These are phyloP conservation scores for Papilionanthe hybrid DNA, from an alignment of 116 monocot genomes.

Conservation along the genomic window DNA sequence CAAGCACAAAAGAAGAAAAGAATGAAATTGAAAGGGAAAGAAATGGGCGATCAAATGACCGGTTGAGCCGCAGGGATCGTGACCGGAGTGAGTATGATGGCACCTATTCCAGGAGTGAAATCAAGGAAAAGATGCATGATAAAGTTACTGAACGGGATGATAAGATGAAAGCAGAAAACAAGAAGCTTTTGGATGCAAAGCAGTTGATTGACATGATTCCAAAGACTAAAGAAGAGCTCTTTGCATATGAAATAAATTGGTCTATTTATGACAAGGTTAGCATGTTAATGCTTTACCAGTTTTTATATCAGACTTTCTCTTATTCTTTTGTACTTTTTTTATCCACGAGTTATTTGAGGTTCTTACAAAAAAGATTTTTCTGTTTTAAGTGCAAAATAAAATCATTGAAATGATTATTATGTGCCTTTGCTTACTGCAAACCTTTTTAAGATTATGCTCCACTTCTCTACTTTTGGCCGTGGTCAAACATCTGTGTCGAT, in stretches of 20 bases:
- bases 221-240: conserved; percentile 92
- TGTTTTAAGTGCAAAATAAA: background rate
- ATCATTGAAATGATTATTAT: background rate
- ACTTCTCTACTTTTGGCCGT: background rate
- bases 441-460: background rate
- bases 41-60: conserved; percentile 45
- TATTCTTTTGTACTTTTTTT: background rate
- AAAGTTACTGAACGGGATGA: conserved; percentile 46
- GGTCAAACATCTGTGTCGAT: background rate
- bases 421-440: background rate
- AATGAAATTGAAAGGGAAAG: conserved; percentile 62
- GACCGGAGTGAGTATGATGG: conserved; percentile 33
- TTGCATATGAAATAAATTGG: conserved; percentile 91
- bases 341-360: background rate
- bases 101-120: conserved; percentile 36
- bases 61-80: conserved; percentile 49
- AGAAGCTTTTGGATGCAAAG: conserved; percentile 93
- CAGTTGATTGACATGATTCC: conserved; percentile 99
- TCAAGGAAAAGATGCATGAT: conserved; percentile 59
- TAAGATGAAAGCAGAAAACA: conserved; percentile 60
- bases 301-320: background rate
- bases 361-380: background rate
- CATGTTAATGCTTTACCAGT: background rate
- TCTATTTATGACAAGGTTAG: conserved; percentile 84
- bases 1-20: conserved; percentile 68